Evolutionary conservation across 768 basidiomycete species (phyloP), one percentile per base, ranked within the genome.

Genomic region (Russula griseocarnosa): DNA sequence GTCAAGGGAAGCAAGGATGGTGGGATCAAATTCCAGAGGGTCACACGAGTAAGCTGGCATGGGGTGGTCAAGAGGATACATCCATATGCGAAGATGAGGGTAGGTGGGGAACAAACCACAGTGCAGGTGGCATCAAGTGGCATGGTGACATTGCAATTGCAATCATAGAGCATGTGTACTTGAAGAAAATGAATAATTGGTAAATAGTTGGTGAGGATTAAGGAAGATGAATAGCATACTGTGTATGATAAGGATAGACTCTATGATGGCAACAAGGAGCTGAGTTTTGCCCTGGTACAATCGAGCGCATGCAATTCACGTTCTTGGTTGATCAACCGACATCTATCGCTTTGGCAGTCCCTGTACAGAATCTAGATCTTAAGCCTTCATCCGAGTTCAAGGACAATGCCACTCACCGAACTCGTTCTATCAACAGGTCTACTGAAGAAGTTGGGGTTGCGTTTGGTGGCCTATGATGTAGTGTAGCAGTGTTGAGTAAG

Each of bases 161-260:
- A 61, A 50, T 60, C 61, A 24, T 68, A 68, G 3, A 68, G 42
- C 3, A 65, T 65, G 18, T 68, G 67, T 24, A 68, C 67, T 68
- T 49, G 28, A 9, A 8, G 10, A 13, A 36, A 7, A 61, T 38
- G 28, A 42, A 40, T 11, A n/a, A 8, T 18, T 2, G 26, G n/a
- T 20, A 38, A 6, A 14, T 26, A 13, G 34, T 13, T 11, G 36
- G 36, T 14, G 36, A 13, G 6, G 36, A 16, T 55, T 5, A 44
- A 40, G 32, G 28, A 22, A 3, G 4, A 34, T 38, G 22, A 13
- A 38, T 8, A 11, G 26, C 74, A 46, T 22, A 75, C 74, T 66
- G 55, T 73, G 71, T 6, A 58, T 49, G 14, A 67, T 70, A 60
- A 74, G 65, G 46, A 71, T 63, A 20, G 68, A 38, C 53, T 75